Evolutionary conservation across 73 alveolate genomes (phyloP), one percentile per base, ranked within the genome.

Genomic region (Stentor coeruleus): DNA sequence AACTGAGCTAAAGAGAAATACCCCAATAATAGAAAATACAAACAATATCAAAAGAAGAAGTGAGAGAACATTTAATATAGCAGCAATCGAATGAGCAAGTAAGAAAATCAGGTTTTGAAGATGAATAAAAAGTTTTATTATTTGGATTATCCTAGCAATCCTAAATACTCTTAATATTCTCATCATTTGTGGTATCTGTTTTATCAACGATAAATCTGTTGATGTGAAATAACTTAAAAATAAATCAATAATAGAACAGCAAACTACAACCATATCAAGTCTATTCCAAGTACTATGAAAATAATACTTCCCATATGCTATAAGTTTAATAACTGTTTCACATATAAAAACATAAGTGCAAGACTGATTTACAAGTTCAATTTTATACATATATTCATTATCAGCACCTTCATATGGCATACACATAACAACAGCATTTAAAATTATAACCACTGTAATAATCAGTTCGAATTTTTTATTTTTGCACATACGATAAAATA

Each of bases 11-110:
- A 93, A 97, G 26, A 96, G 81, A 86, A 89, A 94, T 38, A 95
- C 96, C 1, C 99, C 99, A n/a, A 95, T 86, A 40, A 96, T 88
- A 39, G 99, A 93, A 87, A 88, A 96, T 74, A 96, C 91, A 81
- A 95, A 97, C 86, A 88, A 90, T n/a, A 96, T 83, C 31, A 97
- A 87, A 84, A 97, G 75, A 87, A 97, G 90, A 55, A 97, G 85
- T 26, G 96, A 81, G 59, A 94, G 86, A 0, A 95, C 99, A 91
- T 95, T 93, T n/a, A 95, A 76, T 82, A 97, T 85, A 58, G 99
- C 91, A 4, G 99, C 96, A 59, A 97, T 76, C 35, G 99, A 92
- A 90, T 95, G 95, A 74, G 93, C 91, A 72, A 81, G 89, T 3
- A 96, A 89, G 35, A 84, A 77, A 31, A 93, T 37, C 0, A 93